A percentile compares a stretch with the other conserved stretches of the same genome.
These are phyloP conservation scores for Fusarium goolgardi DNA, from an alignment of 2,329 filamentous ascomycete genomes.

Conservation along the genomic window DNA sequence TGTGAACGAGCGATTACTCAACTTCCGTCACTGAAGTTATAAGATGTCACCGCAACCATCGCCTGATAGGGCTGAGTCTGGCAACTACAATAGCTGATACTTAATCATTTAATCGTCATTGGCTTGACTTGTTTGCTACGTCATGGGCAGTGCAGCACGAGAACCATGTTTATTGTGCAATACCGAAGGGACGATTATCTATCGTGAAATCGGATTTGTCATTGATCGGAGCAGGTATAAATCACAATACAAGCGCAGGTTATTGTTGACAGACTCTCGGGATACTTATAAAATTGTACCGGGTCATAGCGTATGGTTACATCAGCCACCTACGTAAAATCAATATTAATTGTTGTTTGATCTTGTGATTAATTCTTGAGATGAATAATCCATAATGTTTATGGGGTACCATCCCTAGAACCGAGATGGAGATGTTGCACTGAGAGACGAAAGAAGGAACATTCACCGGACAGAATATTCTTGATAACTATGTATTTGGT, in stretches of 20 bases:
- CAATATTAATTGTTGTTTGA: background rate
- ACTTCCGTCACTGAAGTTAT: background rate
- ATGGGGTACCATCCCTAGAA: rapidly evolving
- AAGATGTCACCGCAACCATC: background rate
- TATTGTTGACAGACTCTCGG: background rate
- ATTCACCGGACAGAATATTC: background rate
- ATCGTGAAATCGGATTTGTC: background rate
- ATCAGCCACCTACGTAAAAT: background rate
- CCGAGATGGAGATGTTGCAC: background rate
- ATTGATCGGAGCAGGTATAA: background rate
- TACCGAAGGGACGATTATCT: background rate
- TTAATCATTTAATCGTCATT: background rate
- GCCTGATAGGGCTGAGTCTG: background rate
- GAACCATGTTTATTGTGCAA: background rate
- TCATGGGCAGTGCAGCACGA: background rate
- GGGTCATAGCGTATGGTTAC: background rate
- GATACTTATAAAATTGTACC: background rate
- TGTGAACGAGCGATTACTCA: background rate
- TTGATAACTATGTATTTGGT: too few species aligned
- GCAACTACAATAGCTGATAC: background rate
- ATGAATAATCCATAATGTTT: background rate
- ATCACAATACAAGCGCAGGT: background rate
- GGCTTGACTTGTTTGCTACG: background rate
- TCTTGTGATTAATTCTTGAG: background rate
- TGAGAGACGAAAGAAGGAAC: background rate